Evolutionary conservation across 2,329 filamentous ascomycete species (phyloP), one percentile per base, ranked within the genome.

Genomic region (Monilinia laxa): DNA sequence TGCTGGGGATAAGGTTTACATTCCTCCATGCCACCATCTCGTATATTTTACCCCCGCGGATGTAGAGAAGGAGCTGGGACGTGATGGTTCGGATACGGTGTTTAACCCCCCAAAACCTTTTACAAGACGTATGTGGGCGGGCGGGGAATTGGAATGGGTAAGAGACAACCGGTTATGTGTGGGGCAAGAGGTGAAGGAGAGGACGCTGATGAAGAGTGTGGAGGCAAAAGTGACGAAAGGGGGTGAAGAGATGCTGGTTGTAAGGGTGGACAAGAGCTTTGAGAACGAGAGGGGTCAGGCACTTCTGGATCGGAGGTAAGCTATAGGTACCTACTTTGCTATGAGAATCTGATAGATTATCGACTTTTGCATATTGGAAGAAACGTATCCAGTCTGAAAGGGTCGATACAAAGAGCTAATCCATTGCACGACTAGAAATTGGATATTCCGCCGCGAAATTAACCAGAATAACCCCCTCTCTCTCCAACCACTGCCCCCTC

Each of bases 71-170:
- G 80, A 84, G 9, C 79, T 90, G 0, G 86, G 86, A 0, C 68
- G 74, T 0, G 87, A 90, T 74, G 87, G 87, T 18, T 87, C 84
- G 0, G 87, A 90, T 76, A 77, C 74, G 0, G 83, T 82, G 0
- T 89, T 85, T 73, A 89, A 88, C 70, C 82, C 86, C 0, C 80
- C 84, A 0, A 68, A 77, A 3, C 86, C 86, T 0, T 90, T 88
- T 67, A 87, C 85, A 2, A 77, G 87, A 40, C 80, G 87, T 16
- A 89, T 90, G 87, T 90, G 87, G 87, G 87, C 87, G 0, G 87
- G 87, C 1, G 87, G 87, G 0, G 79, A 80, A 66, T 84, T 89
- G 76, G 74, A 75, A 18, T 88, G 85, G 85, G 66, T 62, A 20
- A 42, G 58, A n/a, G 58, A 54, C 0, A 80, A 81, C 70, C 69